Evolutionary conservation across 208 protist genomes (phyloP).

Genomic region (Naegleria gruberi): DNA sequence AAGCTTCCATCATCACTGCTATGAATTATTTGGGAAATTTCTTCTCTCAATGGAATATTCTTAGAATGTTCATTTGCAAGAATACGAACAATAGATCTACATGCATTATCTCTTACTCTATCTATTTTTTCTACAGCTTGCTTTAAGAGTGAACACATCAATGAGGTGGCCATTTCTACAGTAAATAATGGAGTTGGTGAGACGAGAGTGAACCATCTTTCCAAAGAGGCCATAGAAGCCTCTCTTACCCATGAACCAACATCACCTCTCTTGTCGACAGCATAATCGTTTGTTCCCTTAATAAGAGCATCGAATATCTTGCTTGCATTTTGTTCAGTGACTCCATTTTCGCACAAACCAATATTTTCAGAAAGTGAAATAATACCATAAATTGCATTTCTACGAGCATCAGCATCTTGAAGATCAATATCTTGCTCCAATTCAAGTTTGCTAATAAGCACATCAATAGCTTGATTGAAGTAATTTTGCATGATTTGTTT

Average conservation of each 20-base stretch:
- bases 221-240: slow-evolving; percentile 61
- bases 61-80: slow-evolving; percentile 20
- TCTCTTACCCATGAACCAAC: slow-evolving; percentile 92
- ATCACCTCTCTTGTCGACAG: slow-evolving; percentile 86
- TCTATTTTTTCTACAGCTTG: slow-evolving; percentile 81
- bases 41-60: neutral
- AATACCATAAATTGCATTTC: slow-evolving; percentile 70
- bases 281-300: slow-evolving; percentile 71
- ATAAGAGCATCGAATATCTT: slow-evolving; percentile 55
- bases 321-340: slow-evolving; percentile 27
- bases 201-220: neutral
- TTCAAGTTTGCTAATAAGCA: slow-evolving; percentile 36
- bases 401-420: slow-evolving; percentile 70
- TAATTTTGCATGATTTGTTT: neutral
- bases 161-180: slow-evolving; percentile 2
- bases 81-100: slow-evolving; percentile 41
- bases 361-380: slow-evolving; percentile 26
- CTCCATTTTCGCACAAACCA: slow-evolving; percentile 27
- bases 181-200: neutral
- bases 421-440: slow-evolving; percentile 44
- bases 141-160: slow-evolving; percentile 59
- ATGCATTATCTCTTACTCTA: slow-evolving; percentile 58
- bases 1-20: neutral
- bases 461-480: slow-evolving; percentile 9
- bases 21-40: neutral